Percentiles rank a stretch among this genome's conserved stretches.
These are phyloP conservation scores for Blastobotrys ciferrii DNA, from an alignment of 1,139 yeast species.

Conservation along the genomic window DNA sequence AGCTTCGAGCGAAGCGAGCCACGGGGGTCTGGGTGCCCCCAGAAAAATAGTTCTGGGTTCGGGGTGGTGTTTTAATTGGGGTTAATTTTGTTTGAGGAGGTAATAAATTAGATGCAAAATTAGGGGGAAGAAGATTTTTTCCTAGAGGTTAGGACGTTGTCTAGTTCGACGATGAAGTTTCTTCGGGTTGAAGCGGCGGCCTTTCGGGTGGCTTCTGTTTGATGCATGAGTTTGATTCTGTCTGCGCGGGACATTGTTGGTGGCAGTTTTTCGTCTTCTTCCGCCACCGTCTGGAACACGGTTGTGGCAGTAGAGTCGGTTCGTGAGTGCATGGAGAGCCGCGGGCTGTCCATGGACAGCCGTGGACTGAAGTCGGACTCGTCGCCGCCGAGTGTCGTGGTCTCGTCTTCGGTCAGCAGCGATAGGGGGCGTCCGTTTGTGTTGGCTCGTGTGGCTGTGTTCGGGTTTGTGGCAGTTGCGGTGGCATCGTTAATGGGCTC, in stretches of 20 bases:
- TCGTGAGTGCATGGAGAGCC: constrained; percentile 12
- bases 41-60: too few species aligned
- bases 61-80: constrained; percentile 6
- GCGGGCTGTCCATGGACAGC: constrained; percentile 12
- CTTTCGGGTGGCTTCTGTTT: constrained; percentile 21
- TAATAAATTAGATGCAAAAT: neutral
- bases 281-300: constrained; percentile 28
- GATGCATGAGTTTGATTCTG: constrained; percentile 29
- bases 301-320: constrained; percentile 17
- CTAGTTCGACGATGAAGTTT: constrained; percentile 30
- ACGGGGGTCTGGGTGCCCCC: too few species aligned
- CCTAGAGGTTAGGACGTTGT: constrained; percentile 27
- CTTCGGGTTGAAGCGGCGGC: constrained; percentile 19
- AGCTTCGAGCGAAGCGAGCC: too few species aligned
- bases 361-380: constrained; percentile 16
- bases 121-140: too few species aligned
- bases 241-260: constrained; percentile 28
- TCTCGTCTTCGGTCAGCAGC: constrained; percentile 28
- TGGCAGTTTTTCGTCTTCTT: constrained; percentile 17
- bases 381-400: constrained; percentile 27
- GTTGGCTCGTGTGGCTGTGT: neutral
- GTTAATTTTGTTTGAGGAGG: neutral
- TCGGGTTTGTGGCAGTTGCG: neutral
- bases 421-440: constrained; percentile 1
- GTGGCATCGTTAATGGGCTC: too few species aligned